phyloP scores from a whole-genome alignment of 495 filamentous ascomycete genomes.

The Aspergillus olivimuriae region DNA sequence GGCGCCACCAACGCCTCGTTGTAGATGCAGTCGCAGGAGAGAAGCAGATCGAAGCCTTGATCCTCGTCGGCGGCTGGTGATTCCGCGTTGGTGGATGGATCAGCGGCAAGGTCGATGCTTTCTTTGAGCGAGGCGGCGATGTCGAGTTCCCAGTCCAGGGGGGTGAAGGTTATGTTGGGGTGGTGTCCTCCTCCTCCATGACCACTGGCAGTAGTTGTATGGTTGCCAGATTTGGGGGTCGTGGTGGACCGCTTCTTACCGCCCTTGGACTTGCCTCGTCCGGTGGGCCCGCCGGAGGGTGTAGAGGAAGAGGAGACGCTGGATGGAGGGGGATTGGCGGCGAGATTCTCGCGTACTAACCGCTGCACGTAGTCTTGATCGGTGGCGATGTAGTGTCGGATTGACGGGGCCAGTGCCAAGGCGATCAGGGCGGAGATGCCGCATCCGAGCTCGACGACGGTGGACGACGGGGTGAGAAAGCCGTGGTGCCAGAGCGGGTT shows the following conservation, averaged over 20 bases:
- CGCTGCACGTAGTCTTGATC: constrained; percentile 83
- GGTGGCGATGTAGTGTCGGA: constrained; percentile 69
- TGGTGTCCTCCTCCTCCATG: not conserved
- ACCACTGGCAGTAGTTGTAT: not conserved
- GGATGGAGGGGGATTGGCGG: too few species aligned
- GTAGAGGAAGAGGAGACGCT: constrained; percentile 3
- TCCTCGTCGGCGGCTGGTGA: constrained; percentile 19
- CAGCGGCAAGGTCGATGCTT: constrained; percentile 13
- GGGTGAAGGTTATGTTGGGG: constrained; percentile 34
- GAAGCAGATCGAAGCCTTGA: constrained; percentile 49
- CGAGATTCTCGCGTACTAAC: constrained; percentile 67
- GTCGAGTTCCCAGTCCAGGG: constrained; percentile 42
- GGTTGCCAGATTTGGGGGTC: not conserved
- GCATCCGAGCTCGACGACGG: constrained; percentile 77
- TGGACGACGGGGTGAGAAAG: constrained; percentile 49
- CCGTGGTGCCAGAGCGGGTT: constrained; percentile 58
- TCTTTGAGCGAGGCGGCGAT: constrained; percentile 25
- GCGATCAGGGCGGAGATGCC: constrained; percentile 76
- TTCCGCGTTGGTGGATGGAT: constrained; percentile 1
- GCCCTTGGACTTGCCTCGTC: constrained; percentile 12
- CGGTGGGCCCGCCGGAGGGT: not conserved
- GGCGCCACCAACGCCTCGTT: constrained; percentile 78
- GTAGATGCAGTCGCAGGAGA: constrained; percentile 88
- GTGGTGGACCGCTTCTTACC: constrained; percentile 12
- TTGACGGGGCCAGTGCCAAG: constrained; percentile 51